Conservation (phyloP, 2,329 filamentous ascomycete species). For the Aspergillus uvarum region DNA sequence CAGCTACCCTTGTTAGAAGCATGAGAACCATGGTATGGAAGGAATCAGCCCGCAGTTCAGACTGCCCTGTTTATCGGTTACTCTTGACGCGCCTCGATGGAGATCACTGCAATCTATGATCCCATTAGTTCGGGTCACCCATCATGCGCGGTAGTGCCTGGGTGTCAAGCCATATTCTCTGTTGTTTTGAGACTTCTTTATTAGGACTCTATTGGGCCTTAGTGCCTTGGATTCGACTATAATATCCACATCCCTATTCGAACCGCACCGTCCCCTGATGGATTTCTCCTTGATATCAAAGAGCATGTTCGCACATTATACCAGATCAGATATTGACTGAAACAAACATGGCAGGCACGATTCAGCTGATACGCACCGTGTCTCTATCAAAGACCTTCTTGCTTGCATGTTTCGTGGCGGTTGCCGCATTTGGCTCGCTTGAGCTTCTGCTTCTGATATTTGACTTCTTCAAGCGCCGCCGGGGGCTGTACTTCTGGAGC, state of each 20-base stretch:
- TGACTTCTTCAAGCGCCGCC: conserved; percentile 42
- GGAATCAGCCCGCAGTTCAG: background rate
- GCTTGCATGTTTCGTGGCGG: conserved; percentile 8
- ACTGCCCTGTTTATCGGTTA: background rate
- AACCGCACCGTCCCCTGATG: background rate
- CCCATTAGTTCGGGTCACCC: background rate
- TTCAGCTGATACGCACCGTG: background rate
- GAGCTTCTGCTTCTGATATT: conserved; percentile 47
- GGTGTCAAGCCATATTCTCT: background rate
- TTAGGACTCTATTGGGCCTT: background rate
- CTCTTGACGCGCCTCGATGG: background rate
- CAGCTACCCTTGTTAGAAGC: background rate
- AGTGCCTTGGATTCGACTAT: background rate
- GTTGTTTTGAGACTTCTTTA: background rate
- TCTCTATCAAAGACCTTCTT: background rate
- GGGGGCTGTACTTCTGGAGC: conserved; percentile 50
- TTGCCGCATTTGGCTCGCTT: conserved; percentile 40
- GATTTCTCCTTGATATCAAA: background rate
- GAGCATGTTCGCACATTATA: background rate
- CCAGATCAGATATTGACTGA: background rate
- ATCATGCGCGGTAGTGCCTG: background rate
- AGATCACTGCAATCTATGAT: background rate
- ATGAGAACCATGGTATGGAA: background rate
- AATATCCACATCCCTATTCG: background rate
- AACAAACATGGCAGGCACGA: background rate